Percentiles rank a stretch among this genome's conserved stretches.
phyloP scores from a whole-genome alignment of 192 early-diverging fungal species.

The Mortierella alpina region DNA sequence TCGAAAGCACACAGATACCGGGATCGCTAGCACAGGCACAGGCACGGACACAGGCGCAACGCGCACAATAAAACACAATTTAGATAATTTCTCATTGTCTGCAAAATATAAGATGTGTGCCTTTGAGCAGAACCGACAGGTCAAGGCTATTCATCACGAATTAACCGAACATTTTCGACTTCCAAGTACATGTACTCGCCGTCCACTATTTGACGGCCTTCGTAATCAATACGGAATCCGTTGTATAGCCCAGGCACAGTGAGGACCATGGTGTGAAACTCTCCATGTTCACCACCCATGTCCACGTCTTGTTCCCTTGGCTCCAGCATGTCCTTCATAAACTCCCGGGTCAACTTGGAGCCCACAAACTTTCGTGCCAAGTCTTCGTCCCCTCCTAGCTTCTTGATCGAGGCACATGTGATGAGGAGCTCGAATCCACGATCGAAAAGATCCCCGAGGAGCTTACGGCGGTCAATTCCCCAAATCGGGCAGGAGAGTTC shows the following conservation, averaged over 20 bases:
- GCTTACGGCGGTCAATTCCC: slow-evolving; percentile 56
- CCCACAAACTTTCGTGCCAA: slow-evolving; percentile 60
- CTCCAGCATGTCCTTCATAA: slow-evolving; percentile 53
- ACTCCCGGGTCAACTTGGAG: slow-evolving; percentile 43
- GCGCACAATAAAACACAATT: too few species aligned
- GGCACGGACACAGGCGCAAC: too few species aligned
- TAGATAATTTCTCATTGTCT: too few species aligned
- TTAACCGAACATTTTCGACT: slow-evolving; percentile 25
- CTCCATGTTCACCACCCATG: slow-evolving; percentile 73
- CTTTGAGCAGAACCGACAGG: too few species aligned
- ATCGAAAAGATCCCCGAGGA: slow-evolving; percentile 61
- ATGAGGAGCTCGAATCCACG: slow-evolving; percentile 47
- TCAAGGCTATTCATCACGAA: not conserved
- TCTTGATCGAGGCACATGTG: slow-evolving; percentile 56
- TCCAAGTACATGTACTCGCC: slow-evolving; percentile 58
- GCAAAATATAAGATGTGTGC: too few species aligned
- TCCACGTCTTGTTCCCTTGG: slow-evolving; percentile 59
- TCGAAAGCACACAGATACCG: too few species aligned
- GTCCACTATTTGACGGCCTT: slow-evolving; percentile 27
- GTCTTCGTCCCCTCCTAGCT: slow-evolving; percentile 41
- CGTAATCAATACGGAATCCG: slow-evolving; percentile 29
- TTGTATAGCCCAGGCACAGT: slow-evolving; percentile 63
- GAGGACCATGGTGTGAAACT: slow-evolving; percentile 78
- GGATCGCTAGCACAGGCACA: too few species aligned
- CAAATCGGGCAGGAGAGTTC: slow-evolving; percentile 67